A percentile compares a stretch with the other conserved stretches of the same genome.
Conservation (phyloP, 768 basidiomycete genomes). For the Leccinum incarnatum region DNA sequence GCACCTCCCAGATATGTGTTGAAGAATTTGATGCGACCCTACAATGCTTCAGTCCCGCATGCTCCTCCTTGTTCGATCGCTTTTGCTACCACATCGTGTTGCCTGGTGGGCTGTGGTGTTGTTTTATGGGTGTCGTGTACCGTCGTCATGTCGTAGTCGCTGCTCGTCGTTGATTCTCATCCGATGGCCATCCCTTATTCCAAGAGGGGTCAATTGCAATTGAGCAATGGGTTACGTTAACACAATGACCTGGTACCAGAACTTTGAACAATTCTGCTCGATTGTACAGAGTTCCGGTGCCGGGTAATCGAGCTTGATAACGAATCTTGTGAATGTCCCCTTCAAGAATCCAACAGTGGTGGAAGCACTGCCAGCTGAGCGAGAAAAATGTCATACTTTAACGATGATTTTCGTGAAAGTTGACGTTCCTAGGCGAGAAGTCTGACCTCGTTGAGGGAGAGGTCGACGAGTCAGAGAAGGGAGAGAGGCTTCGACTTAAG, state of each 20-base stretch:
- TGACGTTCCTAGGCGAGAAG: too few relatives aligned
- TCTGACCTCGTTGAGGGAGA: too few relatives aligned
- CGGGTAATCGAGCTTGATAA: neutral
- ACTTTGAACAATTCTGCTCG: neutral
- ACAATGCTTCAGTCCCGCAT: neutral
- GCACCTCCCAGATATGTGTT: slow-evolving; percentile 7
- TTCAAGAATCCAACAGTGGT: too few relatives aligned
- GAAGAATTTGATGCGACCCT: neutral
- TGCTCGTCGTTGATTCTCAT: neutral
- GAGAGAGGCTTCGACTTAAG: too few relatives aligned
- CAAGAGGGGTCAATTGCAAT: neutral
- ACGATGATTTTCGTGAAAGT: too few relatives aligned
- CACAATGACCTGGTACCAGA: neutral
- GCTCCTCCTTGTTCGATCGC: neutral
- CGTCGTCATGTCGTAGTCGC: neutral
- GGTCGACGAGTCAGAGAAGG: too few relatives aligned
- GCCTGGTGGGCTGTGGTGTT: neutral
- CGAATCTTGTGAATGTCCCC: neutral
- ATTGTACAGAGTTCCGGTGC: neutral
- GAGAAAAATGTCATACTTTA: too few relatives aligned
- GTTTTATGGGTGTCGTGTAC: neutral
- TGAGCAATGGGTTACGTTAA: neutral
- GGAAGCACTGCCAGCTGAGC: too few relatives aligned
- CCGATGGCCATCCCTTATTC: neutral
- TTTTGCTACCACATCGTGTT: neutral